Conservation (phyloP, 1,284 basidiomycete species). For the Pascua sp. region DNA sequence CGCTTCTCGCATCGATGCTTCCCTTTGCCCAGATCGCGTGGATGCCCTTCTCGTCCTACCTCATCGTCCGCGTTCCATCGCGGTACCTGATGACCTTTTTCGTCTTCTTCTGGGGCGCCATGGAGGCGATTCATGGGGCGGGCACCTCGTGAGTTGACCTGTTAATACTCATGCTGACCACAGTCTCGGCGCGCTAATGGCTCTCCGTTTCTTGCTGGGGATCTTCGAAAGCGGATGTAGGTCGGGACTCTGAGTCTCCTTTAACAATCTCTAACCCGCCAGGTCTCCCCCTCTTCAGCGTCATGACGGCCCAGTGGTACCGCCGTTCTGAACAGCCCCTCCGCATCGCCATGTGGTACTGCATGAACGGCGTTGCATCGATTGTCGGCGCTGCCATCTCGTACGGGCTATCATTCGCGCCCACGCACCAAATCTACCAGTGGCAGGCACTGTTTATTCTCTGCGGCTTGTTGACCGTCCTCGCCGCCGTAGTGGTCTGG, state of each 20-base stretch:
- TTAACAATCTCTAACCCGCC: too few species aligned
- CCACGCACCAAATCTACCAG: slow-evolving; percentile 16
- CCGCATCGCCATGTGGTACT: slow-evolving; percentile 35
- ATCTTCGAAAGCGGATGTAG: slow-evolving; percentile 47
- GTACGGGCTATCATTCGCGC: slow-evolving; percentile 19
- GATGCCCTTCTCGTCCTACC: slow-evolving; percentile 28
- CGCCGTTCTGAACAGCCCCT: slow-evolving; percentile 35
- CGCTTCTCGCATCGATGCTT: slow-evolving; percentile 16
- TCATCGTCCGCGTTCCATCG: slow-evolving; percentile 32
- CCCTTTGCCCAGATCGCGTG: slow-evolving; percentile 23
- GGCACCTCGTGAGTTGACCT: background rate
- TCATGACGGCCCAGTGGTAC: slow-evolving; percentile 37
- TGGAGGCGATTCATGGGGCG: slow-evolving; percentile 16
- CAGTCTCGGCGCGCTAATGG: slow-evolving; percentile 31
- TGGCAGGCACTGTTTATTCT: slow-evolving; percentile 62
- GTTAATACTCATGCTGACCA: background rate
- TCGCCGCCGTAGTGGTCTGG: slow-evolving; percentile 57
- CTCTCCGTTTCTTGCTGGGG: slow-evolving; percentile 45
- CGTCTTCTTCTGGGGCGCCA: slow-evolving; percentile 28
- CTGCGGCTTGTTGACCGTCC: slow-evolving; percentile 58
- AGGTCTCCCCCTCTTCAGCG: slow-evolving; percentile 24
- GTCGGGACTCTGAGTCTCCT: too few species aligned
- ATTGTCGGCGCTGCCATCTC: slow-evolving; percentile 31
- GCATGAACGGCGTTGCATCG: slow-evolving; percentile 28
- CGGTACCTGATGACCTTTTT: slow-evolving; percentile 29